Conservation (phyloP, 2,329 filamentous ascomycete species). For the Cladosporium sp. region DNA sequence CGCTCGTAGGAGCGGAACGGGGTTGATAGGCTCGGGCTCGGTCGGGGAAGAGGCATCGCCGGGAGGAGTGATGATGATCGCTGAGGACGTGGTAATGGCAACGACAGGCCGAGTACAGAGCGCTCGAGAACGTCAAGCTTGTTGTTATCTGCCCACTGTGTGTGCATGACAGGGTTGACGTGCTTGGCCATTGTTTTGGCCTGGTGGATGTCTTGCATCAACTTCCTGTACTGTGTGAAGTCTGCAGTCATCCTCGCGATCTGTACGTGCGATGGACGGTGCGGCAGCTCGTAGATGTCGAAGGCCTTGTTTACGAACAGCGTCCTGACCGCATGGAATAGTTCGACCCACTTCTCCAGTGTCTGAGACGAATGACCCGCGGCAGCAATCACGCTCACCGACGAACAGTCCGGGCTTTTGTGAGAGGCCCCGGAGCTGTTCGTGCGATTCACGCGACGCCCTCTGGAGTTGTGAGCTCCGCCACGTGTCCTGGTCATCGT, state of each 20-base stretch:
- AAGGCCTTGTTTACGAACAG: not conserved
- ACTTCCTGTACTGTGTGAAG: not conserved
- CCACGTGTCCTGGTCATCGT: too few relatives aligned
- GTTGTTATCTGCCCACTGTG: not conserved
- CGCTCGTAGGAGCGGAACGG: too few relatives aligned
- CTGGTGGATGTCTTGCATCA: not conserved
- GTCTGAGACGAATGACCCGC: too few relatives aligned
- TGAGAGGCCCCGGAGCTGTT: too few relatives aligned
- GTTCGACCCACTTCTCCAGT: not conserved
- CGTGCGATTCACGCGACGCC: too few relatives aligned
- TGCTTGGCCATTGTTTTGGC: not conserved
- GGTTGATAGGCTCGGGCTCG: too few relatives aligned
- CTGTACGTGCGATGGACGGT: not conserved
- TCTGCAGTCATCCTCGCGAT: not conserved
- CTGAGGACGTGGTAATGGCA: too few relatives aligned
- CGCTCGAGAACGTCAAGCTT: constrained; percentile 18
- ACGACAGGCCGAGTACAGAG: not conserved
- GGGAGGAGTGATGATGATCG: too few relatives aligned
- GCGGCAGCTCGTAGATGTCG: not conserved
- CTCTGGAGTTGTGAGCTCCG: too few relatives aligned
- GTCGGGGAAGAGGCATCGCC: too few relatives aligned
- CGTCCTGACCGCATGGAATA: not conserved
- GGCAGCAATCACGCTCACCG: too few relatives aligned
- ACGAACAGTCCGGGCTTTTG: too few relatives aligned
- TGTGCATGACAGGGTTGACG: not conserved